Base-by-base conservation (phyloP, 345 rosid species). In the Ceriops decandra region DNA sequence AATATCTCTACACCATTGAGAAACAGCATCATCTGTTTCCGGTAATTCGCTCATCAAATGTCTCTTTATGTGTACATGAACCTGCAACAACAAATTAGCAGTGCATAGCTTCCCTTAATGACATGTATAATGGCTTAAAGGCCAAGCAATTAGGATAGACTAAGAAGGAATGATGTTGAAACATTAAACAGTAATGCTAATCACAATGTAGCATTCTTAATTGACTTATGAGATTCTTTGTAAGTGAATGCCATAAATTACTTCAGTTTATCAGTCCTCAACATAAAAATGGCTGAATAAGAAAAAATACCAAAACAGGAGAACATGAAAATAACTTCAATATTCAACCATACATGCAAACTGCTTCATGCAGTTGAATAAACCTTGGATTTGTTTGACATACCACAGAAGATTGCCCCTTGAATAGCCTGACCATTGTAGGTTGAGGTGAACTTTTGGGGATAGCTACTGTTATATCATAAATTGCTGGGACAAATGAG, bases 341-440 rank as follows among this genome's bases (percentile, higher is more conserved):
- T 58, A 28, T 54, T 70, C 59, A 53, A 31, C 5, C 22, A 62
- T 35, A 57, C 51, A 42, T 51, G 56, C 47, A n/a, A 61, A 22
- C 46, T 60, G 72, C 60, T 49, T 53, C 21, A 36, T 20, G 61
- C 52, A 17, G 59, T 33, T 60, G 68, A 32, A 64, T 36, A 71
- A 70, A 68, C 60, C 64, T 33, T 49, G 36, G 57, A 66, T 60
- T 47, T 68, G 22, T 24, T 64, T 19, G 68, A 42, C 73, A 62
- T 77, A 95, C 99, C 90, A 90, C 96, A 26, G 97, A 92, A 70
- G 96, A 67, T 79, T 95, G 91, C 65, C 98, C 91, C 85, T 85
- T 90, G 81, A 92, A 85, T 35, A 95, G 80, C 73, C 96, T 87
- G 42, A 92, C 78, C 87, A 92, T 85, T 30, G 98, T 95, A 32